phyloP scores from a whole-genome alignment of 345 rosid genomes.

The Salix dunnii region DNA sequence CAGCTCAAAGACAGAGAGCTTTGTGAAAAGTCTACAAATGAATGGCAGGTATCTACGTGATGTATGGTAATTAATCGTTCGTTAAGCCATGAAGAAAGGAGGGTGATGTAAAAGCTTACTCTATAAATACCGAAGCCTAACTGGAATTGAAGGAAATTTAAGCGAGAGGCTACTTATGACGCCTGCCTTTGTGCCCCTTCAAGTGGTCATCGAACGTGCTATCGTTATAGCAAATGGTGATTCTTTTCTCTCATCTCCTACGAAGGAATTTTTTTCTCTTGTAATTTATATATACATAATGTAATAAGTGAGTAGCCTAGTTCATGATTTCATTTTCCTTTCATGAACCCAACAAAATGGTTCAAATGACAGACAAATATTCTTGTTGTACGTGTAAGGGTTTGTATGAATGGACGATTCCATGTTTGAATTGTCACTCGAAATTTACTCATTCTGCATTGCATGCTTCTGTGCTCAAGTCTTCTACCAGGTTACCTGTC shows the following conservation, averaged over 20 bases:
- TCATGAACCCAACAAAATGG: constrained; percentile 7
- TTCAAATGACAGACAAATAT: constrained; percentile 4
- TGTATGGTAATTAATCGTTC: constrained; percentile 54
- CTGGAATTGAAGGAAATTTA: constrained; percentile 1
- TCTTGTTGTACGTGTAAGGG: neutral
- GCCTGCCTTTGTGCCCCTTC: neutral
- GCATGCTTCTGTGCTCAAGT: neutral
- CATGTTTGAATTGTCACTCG: neutral
- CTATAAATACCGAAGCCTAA: neutral
- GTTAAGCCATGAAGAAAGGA: neutral
- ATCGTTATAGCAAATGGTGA: constrained; percentile 7
- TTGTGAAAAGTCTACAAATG: constrained; percentile 88
- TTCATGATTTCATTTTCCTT: constrained; percentile 5
- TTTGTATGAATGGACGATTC: neutral
- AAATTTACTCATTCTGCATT: no score
- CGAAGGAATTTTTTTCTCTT: constrained; percentile 22
- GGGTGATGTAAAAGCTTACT: neutral
- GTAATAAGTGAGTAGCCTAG: neutral
- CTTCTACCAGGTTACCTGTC: no score
- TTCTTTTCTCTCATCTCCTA: constrained; percentile 16
- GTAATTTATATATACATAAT: constrained; percentile 24
- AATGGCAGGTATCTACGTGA: constrained; percentile 87
- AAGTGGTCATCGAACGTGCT: neutral
- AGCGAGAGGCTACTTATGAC: neutral
- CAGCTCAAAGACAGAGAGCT: constrained; percentile 72